Conservation (phyloP, 768 basidiomycete genomes). For the Tylopilus plumbeoviolaceoides region DNA sequence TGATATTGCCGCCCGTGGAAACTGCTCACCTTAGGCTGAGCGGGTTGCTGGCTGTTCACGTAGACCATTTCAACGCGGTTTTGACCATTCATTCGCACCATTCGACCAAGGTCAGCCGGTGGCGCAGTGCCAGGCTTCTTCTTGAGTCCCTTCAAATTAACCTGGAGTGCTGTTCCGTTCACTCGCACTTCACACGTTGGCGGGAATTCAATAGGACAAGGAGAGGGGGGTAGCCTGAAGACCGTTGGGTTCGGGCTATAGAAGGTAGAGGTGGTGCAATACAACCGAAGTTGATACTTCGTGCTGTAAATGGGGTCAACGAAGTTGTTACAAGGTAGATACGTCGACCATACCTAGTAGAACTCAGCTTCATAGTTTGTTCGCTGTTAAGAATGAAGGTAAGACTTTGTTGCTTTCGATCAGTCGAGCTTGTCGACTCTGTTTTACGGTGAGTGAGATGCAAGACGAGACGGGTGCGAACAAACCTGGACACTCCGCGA, state of each 20-base stretch:
- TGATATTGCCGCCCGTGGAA: background rate
- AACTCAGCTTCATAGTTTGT: conserved; percentile 56
- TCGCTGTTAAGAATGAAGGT: conserved; percentile 65
- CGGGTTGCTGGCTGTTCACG: conserved; percentile 81
- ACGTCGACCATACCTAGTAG: conserved; percentile 43
- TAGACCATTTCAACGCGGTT: conserved; percentile 87
- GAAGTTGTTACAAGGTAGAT: background rate
- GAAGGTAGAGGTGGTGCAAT: conserved; percentile 83
- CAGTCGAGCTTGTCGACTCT: conserved; percentile 79
- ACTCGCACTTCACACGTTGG: conserved; percentile 89
- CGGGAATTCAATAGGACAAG: conserved; percentile 87
- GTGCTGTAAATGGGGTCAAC: conserved; percentile 38
- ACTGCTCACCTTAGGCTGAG: conserved; percentile 59
- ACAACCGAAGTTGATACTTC: conserved; percentile 78
- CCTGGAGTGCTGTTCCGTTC: conserved; percentile 62
- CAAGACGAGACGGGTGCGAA: background rate
- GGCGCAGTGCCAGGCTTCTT: conserved; percentile 94
- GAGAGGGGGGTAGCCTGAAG: conserved; percentile 48
- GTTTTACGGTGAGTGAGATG: conserved; percentile 2
- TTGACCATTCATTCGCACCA: conserved; percentile 36
- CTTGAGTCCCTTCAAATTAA: conserved; percentile 87
- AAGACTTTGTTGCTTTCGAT: conserved; percentile 63
- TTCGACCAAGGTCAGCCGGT: conserved; percentile 65
- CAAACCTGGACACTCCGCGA: conserved; percentile 79
- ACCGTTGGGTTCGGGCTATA: conserved; percentile 47